phyloP scores from a whole-genome alignment of 1,284 basidiomycete genomes.

The Tilletia horrida region DNA sequence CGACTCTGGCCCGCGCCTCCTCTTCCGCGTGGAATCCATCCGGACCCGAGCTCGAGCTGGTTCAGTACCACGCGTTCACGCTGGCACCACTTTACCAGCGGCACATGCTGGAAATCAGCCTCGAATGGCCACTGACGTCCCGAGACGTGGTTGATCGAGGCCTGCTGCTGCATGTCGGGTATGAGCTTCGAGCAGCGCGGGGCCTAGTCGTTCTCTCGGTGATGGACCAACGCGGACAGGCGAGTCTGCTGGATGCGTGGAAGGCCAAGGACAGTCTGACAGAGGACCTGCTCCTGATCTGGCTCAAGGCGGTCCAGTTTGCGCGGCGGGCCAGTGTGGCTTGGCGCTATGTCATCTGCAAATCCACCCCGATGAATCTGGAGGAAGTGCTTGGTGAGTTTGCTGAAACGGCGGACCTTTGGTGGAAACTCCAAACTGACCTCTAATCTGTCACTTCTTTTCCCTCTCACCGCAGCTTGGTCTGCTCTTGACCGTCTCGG shows the following conservation, averaged over 20 bases:
- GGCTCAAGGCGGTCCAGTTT: constrained; percentile 29
- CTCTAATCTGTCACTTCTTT: too few relatives aligned
- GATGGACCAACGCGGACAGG: constrained; percentile 37
- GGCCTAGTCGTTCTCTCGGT: constrained; percentile 29
- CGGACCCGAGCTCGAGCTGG: constrained; percentile 21
- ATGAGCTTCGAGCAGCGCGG: constrained; percentile 17
- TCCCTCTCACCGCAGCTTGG: constrained; percentile 14
- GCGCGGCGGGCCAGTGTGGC: constrained; percentile 28
- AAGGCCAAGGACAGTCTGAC: constrained; percentile 21
- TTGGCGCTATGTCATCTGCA: constrained; percentile 37
- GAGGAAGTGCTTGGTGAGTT: constrained; percentile 24
- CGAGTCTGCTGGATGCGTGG: constrained; percentile 17
- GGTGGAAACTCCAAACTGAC: too few relatives aligned
- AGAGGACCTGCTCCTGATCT: constrained; percentile 28
- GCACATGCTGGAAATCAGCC: constrained; percentile 19
- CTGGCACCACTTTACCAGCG: neutral
- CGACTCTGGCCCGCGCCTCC: neutral
- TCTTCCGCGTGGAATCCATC: constrained; percentile 21
- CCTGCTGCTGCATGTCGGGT: constrained; percentile 34
- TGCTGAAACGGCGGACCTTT: too few relatives aligned
- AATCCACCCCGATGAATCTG: constrained; percentile 19
- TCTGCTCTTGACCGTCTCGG: constrained; percentile 15
- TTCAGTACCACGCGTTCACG: constrained; percentile 37
- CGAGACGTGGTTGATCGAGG: constrained; percentile 26
- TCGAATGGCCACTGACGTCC: constrained; percentile 24